These are phyloP conservation scores for Peronosclerospora sorghi DNA, from an alignment of 352 stramenopile genomes.

Conservation along the genomic window DNA sequence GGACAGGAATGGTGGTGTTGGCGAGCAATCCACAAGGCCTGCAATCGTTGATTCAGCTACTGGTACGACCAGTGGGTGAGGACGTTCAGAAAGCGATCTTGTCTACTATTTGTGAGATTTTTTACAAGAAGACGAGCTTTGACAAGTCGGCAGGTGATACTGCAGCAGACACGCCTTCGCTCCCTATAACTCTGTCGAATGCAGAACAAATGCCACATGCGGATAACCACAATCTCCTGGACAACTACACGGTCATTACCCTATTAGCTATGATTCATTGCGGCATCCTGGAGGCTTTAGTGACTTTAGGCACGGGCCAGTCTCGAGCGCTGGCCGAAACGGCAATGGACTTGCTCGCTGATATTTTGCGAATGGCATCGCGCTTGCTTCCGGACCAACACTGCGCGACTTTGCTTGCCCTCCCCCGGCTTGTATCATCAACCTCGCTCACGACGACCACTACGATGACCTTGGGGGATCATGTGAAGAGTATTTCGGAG, in stretches of 20 bases:
- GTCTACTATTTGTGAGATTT: conserved; percentile 84
- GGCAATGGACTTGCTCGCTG: conserved; percentile 72
- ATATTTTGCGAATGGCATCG: conserved; percentile 78
- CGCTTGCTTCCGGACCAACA: conserved; percentile 77
- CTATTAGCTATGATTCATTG: conserved; percentile 81
- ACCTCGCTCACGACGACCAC: conserved; percentile 66
- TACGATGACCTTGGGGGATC: conserved; percentile 56
- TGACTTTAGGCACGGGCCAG: conserved; percentile 68
- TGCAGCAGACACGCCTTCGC: conserved; percentile 32
- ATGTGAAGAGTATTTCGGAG: conserved; percentile 64
- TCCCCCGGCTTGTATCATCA: conserved; percentile 69
- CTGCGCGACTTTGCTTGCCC: conserved; percentile 62
- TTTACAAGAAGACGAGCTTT: conserved; percentile 79
- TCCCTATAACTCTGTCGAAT: conserved; percentile 62
- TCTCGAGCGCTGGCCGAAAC: conserved; percentile 67
- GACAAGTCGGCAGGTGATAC: conserved; percentile 42
- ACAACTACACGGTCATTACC: conserved; percentile 84
- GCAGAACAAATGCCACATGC: conserved; percentile 49
- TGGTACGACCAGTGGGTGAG: conserved; percentile 80
- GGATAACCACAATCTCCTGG: conserved; percentile 70
- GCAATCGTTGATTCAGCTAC: conserved; percentile 74
- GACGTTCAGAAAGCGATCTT: conserved; percentile 83
- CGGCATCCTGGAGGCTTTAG: conserved; percentile 68
- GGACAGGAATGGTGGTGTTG: conserved; percentile 81
- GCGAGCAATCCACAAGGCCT: conserved; percentile 83